These are phyloP conservation scores for Plectosphaerella plurivora DNA, from an alignment of 2,329 filamentous ascomycete species.

Conservation along the genomic window DNA sequence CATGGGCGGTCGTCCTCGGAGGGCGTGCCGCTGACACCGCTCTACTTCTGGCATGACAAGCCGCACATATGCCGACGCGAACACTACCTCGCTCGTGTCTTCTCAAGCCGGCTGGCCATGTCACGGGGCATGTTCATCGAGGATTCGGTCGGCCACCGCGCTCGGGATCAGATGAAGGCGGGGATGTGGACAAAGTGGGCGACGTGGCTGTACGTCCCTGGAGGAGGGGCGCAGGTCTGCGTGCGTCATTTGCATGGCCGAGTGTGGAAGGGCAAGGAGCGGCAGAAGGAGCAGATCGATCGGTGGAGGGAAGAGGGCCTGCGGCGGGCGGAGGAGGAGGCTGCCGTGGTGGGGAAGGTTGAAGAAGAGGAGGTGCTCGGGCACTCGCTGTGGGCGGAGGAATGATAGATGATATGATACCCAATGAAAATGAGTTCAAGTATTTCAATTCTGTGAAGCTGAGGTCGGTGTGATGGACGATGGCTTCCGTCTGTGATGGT, in stretches of 20 bases:
- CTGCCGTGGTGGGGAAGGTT: not conserved
- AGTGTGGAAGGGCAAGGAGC: slow-evolving; percentile 40
- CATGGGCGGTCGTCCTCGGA: slow-evolving; percentile 28
- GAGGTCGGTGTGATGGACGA: too few relatives aligned
- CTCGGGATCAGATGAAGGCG: slow-evolving; percentile 52
- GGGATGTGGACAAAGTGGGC: slow-evolving; percentile 48
- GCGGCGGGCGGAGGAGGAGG: not conserved
- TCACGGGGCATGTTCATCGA: slow-evolving; percentile 51
- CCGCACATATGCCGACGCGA: slow-evolving; percentile 44
- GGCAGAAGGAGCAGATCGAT: slow-evolving; percentile 14
- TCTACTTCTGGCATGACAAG: slow-evolving; percentile 58
- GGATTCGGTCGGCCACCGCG: slow-evolving; percentile 50
- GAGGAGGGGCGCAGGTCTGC: slow-evolving; percentile 38
- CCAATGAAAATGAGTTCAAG: too few relatives aligned
- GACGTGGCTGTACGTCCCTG: slow-evolving; percentile 51
- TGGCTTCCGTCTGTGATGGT: too few relatives aligned
- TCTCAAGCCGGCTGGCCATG: slow-evolving; percentile 44
- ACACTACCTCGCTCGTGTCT: slow-evolving; percentile 47
- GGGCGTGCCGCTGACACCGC: slow-evolving; percentile 42
- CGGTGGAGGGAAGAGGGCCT: not conserved
- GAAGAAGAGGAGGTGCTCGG: not conserved
- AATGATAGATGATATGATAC: not conserved
- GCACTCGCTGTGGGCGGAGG: not conserved
- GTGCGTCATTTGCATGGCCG: slow-evolving; percentile 47
- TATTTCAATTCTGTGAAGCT: too few relatives aligned